Evolutionary conservation across 768 basidiomycete species (phyloP).

Genomic region (Guyanaporus albipodus): DNA sequence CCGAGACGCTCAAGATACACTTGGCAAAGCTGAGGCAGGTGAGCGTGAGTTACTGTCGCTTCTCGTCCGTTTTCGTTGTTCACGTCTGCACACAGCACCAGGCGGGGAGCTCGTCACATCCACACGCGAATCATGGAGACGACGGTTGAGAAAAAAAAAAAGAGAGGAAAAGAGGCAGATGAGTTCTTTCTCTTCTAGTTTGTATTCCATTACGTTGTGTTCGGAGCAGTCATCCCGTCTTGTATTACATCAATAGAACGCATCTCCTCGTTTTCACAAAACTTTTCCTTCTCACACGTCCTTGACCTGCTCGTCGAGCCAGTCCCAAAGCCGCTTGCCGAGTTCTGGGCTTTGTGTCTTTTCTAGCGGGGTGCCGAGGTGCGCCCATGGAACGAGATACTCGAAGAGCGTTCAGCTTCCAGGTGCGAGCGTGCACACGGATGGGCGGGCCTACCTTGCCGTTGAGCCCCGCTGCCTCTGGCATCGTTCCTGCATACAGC

Average conservation of each 20-base stretch:
- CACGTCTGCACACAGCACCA: too few species aligned
- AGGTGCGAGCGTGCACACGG: neutral
- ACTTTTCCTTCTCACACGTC: neutral
- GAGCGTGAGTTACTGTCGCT: too few species aligned
- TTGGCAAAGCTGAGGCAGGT: slow-evolving; percentile 87
- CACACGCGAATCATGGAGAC: slow-evolving; percentile 22
- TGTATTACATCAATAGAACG: slow-evolving; percentile 15
- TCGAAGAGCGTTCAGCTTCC: too few species aligned
- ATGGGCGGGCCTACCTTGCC: slow-evolving; percentile 37
- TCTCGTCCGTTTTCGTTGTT: too few species aligned
- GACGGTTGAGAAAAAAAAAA: slow-evolving; percentile 11
- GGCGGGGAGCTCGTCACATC: slow-evolving; percentile 26
- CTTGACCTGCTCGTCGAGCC: slow-evolving; percentile 34
- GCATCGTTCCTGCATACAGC: slow-evolving; percentile 41
- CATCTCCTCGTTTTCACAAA: neutral
- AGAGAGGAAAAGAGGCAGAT: neutral
- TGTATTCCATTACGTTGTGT: slow-evolving; percentile 17
- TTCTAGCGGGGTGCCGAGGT: neutral
- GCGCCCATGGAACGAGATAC: too few species aligned
- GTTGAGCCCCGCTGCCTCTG: slow-evolving; percentile 34
- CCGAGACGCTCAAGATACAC: slow-evolving; percentile 89
- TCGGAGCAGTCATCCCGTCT: slow-evolving; percentile 4
- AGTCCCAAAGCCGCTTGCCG: neutral
- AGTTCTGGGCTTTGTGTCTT: neutral
- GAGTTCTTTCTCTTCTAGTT: slow-evolving; percentile 1